phyloP scores from a whole-genome alignment of 176 grass and related monocot genomes.

The barley (Hordeum vulgare) region DNA sequence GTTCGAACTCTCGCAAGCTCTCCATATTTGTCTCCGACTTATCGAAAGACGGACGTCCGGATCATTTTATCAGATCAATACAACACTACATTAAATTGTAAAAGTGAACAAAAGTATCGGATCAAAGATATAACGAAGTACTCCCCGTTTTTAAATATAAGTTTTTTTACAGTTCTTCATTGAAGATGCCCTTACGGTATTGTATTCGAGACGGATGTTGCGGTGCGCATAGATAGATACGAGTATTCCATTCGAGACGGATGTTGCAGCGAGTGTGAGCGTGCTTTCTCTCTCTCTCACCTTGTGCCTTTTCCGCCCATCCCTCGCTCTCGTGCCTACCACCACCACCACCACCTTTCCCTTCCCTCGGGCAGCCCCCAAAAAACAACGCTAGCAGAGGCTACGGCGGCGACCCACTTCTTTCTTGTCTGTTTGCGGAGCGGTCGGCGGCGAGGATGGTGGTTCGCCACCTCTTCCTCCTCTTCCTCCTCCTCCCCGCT shows the following conservation, averaged over 20 bases:
- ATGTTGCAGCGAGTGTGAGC: neutral
- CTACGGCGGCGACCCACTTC: neutral
- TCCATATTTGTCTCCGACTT: too few relatives aligned
- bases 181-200: too few relatives aligned
- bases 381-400: neutral
- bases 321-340: neutral
- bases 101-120: too few relatives aligned
- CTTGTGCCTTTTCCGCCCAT: neutral
- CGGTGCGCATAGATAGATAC: too few relatives aligned
- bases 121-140: too few relatives aligned
- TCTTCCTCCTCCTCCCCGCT: neutral
- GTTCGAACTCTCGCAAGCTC: too few relatives aligned
- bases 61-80: too few relatives aligned
- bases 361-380: neutral
- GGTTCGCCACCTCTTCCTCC: neutral
- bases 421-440: neutral
- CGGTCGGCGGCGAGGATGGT: neutral
- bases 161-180: too few relatives aligned
- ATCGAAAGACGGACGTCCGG: too few relatives aligned
- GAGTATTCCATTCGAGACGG: neutral
- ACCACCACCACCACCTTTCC: constrained; percentile 4
- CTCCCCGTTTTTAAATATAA: too few relatives aligned
- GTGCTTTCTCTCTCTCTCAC: neutral
- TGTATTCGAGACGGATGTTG: neutral
- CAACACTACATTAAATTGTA: too few relatives aligned